phyloP scores from a whole-genome alignment of 1,284 basidiomycete species.

The Inonotus hispidus region DNA sequence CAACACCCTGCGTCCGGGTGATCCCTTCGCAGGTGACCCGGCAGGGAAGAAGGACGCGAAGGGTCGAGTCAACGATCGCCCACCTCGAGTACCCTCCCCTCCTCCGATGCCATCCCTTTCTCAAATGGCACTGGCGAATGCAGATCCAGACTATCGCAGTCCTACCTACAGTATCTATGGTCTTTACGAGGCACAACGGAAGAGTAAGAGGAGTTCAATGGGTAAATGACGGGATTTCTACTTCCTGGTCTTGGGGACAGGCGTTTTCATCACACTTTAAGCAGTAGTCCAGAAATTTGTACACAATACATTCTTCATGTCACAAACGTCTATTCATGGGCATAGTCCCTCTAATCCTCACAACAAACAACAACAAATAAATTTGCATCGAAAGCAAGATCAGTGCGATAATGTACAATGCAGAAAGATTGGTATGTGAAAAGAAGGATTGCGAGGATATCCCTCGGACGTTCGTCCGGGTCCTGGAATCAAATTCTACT shows the following conservation, averaged over 20 bases:
- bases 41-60: slow-evolving; percentile 18
- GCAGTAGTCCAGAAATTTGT: neutral
- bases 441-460: neutral
- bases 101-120: slow-evolving; percentile 66
- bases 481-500: neutral
- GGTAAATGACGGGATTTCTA: neutral
- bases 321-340: neutral
- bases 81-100: slow-evolving; percentile 73
- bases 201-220: slow-evolving; percentile 32
- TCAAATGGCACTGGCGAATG: slow-evolving; percentile 68
- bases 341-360: neutral
- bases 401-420: slow-evolving; percentile 12
- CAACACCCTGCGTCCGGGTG: slow-evolving; percentile 18
- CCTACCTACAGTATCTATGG: slow-evolving; percentile 79
- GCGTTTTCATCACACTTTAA: neutral
- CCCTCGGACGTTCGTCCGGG: neutral
- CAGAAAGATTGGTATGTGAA: neutral
- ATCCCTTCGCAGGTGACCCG: slow-evolving; percentile 13
- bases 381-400: neutral
- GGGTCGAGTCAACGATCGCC: slow-evolving; percentile 40
- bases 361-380: neutral
- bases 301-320: neutral
- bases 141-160: slow-evolving; percentile 61
- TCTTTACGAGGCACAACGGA: slow-evolving; percentile 59
- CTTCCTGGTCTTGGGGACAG: neutral